phyloP scores from a whole-genome alignment of 768 basidiomycete species.

The Phanerodontia chrysosporium region DNA sequence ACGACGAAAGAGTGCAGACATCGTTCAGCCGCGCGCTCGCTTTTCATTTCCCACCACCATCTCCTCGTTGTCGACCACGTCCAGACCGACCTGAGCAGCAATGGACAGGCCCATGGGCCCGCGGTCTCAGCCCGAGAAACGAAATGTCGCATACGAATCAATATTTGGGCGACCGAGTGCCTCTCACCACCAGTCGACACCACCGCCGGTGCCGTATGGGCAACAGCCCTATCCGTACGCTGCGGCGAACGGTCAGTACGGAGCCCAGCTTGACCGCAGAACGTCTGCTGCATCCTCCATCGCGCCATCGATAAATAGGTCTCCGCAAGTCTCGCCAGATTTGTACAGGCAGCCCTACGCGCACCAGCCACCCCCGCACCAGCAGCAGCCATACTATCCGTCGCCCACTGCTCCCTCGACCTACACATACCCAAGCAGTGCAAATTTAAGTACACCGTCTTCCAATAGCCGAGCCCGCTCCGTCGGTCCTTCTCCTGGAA shows the following conservation, averaged over 20 bases:
- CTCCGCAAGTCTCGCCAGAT: constrained; percentile 18
- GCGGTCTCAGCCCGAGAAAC: constrained; percentile 32
- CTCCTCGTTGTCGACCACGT: constrained; percentile 7
- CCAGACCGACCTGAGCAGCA: constrained; percentile 9
- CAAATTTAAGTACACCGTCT: constrained; percentile 32
- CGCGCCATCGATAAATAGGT: constrained; percentile 25
- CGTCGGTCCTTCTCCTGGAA: constrained; percentile 41
- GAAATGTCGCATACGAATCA: constrained; percentile 68
- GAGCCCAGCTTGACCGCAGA: constrained; percentile 38
- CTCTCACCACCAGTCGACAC: constrained; percentile 41
- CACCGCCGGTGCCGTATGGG: constrained; percentile 31
- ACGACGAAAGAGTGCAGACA: constrained; percentile 1
- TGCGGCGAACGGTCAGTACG: constrained; percentile 26
- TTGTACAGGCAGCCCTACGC: constrained; percentile 38
- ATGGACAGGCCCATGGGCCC: constrained; percentile 62
- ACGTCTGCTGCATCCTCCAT: constrained; percentile 41
- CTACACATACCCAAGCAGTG: not conserved
- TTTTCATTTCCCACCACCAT: constrained; percentile 11
- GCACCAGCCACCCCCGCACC: constrained; percentile 22
- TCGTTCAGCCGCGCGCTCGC: constrained; percentile 6
- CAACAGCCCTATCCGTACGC: constrained; percentile 31
- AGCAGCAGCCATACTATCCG: constrained; percentile 15
- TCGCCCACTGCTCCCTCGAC: constrained; percentile 17
- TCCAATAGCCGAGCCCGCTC: constrained; percentile 47
- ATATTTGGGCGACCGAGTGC: constrained; percentile 79